Conservation (phyloP, 2,329 filamentous ascomycete genomes). For the Ophiostoma sp. region DNA sequence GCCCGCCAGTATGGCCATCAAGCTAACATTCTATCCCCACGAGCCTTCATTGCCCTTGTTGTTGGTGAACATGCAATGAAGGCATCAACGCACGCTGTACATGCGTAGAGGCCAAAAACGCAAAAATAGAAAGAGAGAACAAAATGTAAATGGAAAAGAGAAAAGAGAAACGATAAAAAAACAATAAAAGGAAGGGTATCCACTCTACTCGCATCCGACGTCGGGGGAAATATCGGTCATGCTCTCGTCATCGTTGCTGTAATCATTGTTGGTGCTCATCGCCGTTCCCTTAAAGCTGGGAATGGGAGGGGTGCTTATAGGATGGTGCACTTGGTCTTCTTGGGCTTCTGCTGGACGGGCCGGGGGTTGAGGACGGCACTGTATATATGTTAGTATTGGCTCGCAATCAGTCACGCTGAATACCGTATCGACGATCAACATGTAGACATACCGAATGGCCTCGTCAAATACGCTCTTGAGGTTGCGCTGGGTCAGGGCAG, state of each 20-base stretch:
- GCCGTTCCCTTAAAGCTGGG: slow-evolving; percentile 16
- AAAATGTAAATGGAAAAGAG: not conserved
- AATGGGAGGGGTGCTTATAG: slow-evolving; percentile 44
- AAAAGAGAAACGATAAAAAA: slow-evolving; percentile 17
- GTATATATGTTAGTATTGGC: slow-evolving; percentile 5
- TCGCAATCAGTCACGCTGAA: no score
- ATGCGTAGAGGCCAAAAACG: slow-evolving; percentile 18
- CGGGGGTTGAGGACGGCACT: slow-evolving; percentile 69
- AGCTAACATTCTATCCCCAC: slow-evolving; percentile 10
- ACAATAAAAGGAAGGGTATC: slow-evolving; percentile 27
- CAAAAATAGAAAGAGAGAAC: not conserved
- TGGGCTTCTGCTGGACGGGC: slow-evolving; percentile 52
- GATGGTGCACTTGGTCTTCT: slow-evolving; percentile 64
- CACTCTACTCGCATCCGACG: slow-evolving; percentile 25
- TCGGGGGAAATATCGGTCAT: slow-evolving; percentile 5
- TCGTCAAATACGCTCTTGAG: slow-evolving; percentile 98
- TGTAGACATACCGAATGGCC: slow-evolving; percentile 74
- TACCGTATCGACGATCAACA: no score
- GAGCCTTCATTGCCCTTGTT: slow-evolving; percentile 15
- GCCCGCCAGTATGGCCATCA: not conserved
- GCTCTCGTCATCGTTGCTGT: slow-evolving; percentile 15
- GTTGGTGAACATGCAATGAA: slow-evolving; percentile 13
- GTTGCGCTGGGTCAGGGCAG: slow-evolving; percentile 91
- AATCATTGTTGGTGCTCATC: slow-evolving; percentile 12
- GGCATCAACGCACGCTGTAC: slow-evolving; percentile 20